Conservation (phyloP, 2,329 filamentous ascomycete species). For the Hawksworthiomyces lignivorus region DNA sequence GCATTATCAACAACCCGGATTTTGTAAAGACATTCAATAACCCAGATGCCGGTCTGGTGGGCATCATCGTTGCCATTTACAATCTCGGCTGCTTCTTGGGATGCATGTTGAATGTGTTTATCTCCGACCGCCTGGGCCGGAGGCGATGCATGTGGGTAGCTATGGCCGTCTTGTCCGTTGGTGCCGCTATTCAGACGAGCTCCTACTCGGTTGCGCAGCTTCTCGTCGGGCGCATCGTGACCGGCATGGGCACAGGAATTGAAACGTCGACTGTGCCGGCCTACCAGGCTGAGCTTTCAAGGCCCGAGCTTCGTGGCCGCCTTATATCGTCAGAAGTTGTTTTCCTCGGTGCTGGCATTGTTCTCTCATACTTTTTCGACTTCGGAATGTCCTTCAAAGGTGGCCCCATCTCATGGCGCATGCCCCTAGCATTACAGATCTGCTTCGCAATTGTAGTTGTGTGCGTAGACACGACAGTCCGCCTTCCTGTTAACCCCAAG, state of each 20-base stretch:
- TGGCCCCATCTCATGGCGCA: constrained; percentile 21
- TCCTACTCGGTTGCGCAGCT: constrained; percentile 33
- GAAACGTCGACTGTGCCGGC: constrained; percentile 36
- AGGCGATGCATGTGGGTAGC: constrained; percentile 7
- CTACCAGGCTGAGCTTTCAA: constrained; percentile 30
- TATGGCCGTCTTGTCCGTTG: constrained; percentile 1
- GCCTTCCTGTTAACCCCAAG: no score
- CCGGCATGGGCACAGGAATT: constrained; percentile 47
- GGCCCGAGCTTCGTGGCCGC: constrained; percentile 31
- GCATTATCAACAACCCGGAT: constrained; percentile 37
- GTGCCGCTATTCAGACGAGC: constrained; percentile 20
- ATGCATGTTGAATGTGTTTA: constrained; percentile 13
- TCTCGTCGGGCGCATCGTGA: constrained; percentile 41
- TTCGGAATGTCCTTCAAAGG: constrained; percentile 22
- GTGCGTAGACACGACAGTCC: no score
- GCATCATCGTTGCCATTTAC: constrained; percentile 36
- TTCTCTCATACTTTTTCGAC: constrained; percentile 18
- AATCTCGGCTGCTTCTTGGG: constrained; percentile 28
- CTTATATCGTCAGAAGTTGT: constrained; percentile 13
- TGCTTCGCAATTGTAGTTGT: constrained; percentile 19
- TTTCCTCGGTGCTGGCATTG: constrained; percentile 21
- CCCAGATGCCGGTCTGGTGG: constrained; percentile 27
- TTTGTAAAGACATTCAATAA: constrained; percentile 32
- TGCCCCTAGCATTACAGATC: constrained; percentile 21
- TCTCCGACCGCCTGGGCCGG: constrained; percentile 9